Base-by-base conservation (phyloP, 768 basidiomycete species). In the Tulasnella sp. region DNA sequence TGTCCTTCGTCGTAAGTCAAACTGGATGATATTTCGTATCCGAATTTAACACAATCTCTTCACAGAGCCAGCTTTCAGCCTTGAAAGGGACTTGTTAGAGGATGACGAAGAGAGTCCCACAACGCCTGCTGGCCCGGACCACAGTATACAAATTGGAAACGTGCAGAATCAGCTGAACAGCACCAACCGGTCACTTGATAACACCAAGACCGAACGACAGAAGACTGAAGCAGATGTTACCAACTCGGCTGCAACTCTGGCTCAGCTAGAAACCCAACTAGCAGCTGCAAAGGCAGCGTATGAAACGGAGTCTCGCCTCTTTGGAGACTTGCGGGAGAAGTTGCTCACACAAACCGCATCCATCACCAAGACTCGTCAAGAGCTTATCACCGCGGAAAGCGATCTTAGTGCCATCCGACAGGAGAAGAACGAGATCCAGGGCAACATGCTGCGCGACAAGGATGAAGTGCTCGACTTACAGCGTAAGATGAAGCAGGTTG, bases 401-500 rank as follows among this genome's bases (percentile, higher is more conserved):
- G 95, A 98, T 79, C 86, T 99, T 52, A 94, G 93, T 79, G 96
- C 92, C 9, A 81, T 97, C 67, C 86, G 91, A 19, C 89, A 94
- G 29, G 96, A 98, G 84, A 98, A 96, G 85, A 86, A 91, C 8
- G 97, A 99, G 83, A 86, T 98, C 29, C 95, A 96, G 82, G 93
- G 94, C 12, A 84, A 88, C 1, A 87, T 96, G 76, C 82, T 99
- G 77, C 87, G 93, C 45, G 97, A 99, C 82, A 98, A 96, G 84
- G 97, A 99, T 82, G 97, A 98, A 78, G 89, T 93, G 5, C 86
- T 97, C 54, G 93, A 91, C 54, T 83, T 98, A 78, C 91, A 97
- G 80, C 88, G 89, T 80, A 89, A 88, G 82, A 93, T 98, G 92
- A 86, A 89, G 15, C 94, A 95, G 80, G 88, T 89, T 19, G 89